A percentile compares a stretch with the other conserved stretches of the same genome.
Evolutionary conservation across 805 yeast genomes (phyloP).

Genomic region (Candida cerambycidarum): DNA sequence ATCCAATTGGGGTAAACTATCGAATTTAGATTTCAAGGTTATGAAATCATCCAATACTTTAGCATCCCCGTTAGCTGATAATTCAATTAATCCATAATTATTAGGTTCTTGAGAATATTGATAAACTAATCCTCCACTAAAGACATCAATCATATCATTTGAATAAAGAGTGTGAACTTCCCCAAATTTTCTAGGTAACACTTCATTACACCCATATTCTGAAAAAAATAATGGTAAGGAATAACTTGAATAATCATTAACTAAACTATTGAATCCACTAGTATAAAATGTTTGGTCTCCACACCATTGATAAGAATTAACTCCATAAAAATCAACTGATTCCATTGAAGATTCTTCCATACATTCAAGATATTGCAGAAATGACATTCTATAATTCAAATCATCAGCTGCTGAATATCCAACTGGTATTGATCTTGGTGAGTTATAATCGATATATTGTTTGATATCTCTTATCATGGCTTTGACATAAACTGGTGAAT

Average conservation of each 20-base stretch:
- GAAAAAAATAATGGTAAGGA: slow-evolving; percentile 82
- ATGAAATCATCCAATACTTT: slow-evolving; percentile 45
- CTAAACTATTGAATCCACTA: slow-evolving; percentile 68
- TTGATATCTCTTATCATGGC: slow-evolving; percentile 83
- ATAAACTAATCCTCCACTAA: slow-evolving; percentile 84
- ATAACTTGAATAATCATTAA: slow-evolving; percentile 65
- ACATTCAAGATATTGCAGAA: slow-evolving; percentile 81
- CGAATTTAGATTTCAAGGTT: slow-evolving; percentile 44
- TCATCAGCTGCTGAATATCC: slow-evolving; percentile 98
- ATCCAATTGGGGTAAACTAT: slow-evolving; percentile 30
- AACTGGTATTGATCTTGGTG: slow-evolving; percentile 73
- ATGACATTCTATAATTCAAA: slow-evolving; percentile 66
- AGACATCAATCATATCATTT: slow-evolving; percentile 66
- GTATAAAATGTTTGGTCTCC: slow-evolving; percentile 81
- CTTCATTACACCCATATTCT: slow-evolving; percentile 83
- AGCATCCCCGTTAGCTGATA: slow-evolving; percentile 42
- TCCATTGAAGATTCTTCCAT: slow-evolving; percentile 51
- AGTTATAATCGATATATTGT: slow-evolving; percentile 56
- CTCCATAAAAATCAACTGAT: slow-evolving; percentile 78
- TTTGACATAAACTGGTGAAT: slow-evolving; percentile 74
- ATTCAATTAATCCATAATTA: slow-evolving; percentile 71
- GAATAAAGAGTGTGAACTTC: slow-evolving; percentile 74
- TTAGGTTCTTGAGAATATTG: slow-evolving; percentile 79
- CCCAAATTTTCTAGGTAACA: slow-evolving; percentile 74
- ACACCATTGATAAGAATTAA: slow-evolving; percentile 82